phyloP scores from a whole-genome alignment of 306 rosid genomes.

The Sphenostylis stenocarpa region DNA sequence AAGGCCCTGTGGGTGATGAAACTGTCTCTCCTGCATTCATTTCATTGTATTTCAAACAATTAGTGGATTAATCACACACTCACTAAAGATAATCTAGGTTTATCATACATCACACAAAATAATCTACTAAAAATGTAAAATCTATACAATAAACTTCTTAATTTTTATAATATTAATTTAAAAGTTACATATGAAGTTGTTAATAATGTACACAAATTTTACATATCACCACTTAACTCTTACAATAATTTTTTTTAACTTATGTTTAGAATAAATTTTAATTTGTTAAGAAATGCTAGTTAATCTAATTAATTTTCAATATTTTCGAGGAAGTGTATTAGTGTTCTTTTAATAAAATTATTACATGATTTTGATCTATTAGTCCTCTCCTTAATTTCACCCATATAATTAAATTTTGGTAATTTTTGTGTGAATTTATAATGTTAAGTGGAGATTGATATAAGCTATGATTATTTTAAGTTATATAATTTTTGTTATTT shows the following conservation, averaged over 20 bases:
- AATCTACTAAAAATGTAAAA: no score
- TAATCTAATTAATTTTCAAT: not conserved
- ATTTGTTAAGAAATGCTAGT: not conserved
- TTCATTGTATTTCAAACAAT: not conserved
- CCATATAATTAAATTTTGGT: no score
- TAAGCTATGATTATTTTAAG: no score
- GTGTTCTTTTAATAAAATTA: not conserved
- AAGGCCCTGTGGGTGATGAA: conserved; percentile 58
- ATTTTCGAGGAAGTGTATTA: not conserved
- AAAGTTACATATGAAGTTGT: not conserved
- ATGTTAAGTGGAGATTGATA: not conserved
- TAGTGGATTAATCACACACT: not conserved
- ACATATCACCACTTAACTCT: not conserved
- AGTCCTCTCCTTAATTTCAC: no score
- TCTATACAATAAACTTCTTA: not conserved
- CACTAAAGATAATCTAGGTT: no score
- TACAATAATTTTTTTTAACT: not conserved
- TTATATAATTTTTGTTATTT: no score
- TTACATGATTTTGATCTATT: not conserved
- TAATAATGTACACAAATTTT: no score
- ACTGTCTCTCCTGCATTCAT: conserved; percentile 46
- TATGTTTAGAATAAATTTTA: not conserved
- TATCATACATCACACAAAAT: no score
- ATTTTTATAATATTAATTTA: not conserved
- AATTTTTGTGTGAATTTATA: no score